Evolutionary conservation across 257 asterid genomes (phyloP).

Genomic region (Avicennia marina): DNA sequence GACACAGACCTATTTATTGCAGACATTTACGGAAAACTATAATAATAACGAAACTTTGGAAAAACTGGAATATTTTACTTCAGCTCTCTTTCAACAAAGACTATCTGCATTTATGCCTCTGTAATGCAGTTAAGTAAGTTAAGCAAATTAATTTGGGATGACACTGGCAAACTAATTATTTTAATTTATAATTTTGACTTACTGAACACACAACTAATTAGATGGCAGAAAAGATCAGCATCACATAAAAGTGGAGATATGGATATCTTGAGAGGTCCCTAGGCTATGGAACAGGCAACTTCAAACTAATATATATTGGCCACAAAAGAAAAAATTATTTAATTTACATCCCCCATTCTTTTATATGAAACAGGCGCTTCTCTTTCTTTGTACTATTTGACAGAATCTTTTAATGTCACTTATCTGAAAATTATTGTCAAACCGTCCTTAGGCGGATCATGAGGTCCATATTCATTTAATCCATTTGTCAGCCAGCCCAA

Average conservation of each 20-base stretch:
- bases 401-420: not conserved
- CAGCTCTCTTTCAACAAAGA: not conserved
- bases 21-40: not conserved
- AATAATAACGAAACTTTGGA: not conserved
- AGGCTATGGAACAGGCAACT: not conserved
- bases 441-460: not conserved
- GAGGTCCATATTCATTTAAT: conserved; percentile 8
- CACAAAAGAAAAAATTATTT: too few relatives aligned
- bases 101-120: too few relatives aligned
- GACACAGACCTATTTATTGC: not conserved
- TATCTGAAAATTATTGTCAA: not conserved
- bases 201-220: not conserved
- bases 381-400: not conserved
- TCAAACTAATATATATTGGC: conserved; percentile 10
- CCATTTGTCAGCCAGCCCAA: conserved; percentile 19
- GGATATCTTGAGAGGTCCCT: conserved; percentile 14
- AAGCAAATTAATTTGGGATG: not conserved
- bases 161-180: not conserved
- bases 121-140: not conserved
- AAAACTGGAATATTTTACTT: not conserved
- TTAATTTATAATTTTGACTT: not conserved
- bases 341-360: conserved; percentile 12
- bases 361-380: not conserved
- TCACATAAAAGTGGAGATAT: conserved; percentile 15
- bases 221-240: conserved; percentile 10